phyloP scores from a whole-genome alignment of 345 rosid genomes.

The Citrus cavaleriei region DNA sequence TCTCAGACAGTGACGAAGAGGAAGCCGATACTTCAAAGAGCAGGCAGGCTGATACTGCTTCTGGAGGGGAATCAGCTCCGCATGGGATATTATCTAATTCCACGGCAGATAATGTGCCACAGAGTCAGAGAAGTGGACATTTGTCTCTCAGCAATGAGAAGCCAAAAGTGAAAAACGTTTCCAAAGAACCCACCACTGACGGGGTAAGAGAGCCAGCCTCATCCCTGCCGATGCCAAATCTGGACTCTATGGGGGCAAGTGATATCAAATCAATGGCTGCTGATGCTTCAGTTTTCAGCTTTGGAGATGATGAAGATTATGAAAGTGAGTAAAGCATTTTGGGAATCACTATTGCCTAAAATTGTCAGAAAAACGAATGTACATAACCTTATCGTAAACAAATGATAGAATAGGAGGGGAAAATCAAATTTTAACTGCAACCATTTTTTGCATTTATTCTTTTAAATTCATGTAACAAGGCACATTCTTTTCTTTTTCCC shows the following conservation, averaged over 20 bases:
- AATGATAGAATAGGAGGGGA: background rate
- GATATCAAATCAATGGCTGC: conserved; percentile 85
- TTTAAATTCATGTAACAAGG: background rate
- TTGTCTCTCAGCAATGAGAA: conserved; percentile 19
- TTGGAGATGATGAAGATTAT: conserved; percentile 83
- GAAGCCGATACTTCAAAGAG: conserved; percentile 40
- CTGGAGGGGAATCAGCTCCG: background rate
- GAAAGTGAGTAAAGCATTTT: conserved; percentile 51
- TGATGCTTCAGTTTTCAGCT: conserved; percentile 80
- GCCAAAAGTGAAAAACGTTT: conserved; percentile 1
- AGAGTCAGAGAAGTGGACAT: conserved; percentile 18
- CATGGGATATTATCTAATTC: conserved; percentile 14
- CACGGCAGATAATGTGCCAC: conserved; percentile 22
- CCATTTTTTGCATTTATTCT: background rate
- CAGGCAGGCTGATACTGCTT: conserved; percentile 15
- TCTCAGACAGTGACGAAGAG: conserved; percentile 81
- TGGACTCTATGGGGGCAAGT: conserved; percentile 32
- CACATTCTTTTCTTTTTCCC: background rate
- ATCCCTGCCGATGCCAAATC: conserved; percentile 11
- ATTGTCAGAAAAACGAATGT: conserved; percentile 1
- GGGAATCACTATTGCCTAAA: background rate
- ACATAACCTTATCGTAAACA: background rate
- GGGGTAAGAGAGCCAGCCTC: conserved; percentile 26
- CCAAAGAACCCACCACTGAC: conserved; percentile 18
- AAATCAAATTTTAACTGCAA: background rate